A percentile compares a stretch with the other conserved stretches of the same genome.
Evolutionary conservation across 306 rosid genomes (phyloP).

Genomic region (Malus domestica): ASM211411v1 NC_041802.1:32394001-32394500

Average conservation of each 20-base stretch:
- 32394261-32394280: not conserved
- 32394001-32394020: slow-evolving; percentile 94
- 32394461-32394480: not conserved
- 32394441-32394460: not conserved
- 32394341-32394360: not conserved
- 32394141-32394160: not conserved
- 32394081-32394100: not conserved
- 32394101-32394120: not conserved
- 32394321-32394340: not conserved
- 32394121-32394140: not conserved
- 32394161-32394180: not conserved
- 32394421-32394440: not conserved
- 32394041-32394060: slow-evolving; percentile 33
- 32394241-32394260: not conserved
- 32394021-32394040: slow-evolving; percentile 92
- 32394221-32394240: not conserved
- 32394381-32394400: not conserved
- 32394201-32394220: not conserved
- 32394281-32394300: not conserved
- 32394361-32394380: not conserved
- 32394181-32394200: not conserved
- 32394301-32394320: not conserved
- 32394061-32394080: not conserved
- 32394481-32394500: not conserved
- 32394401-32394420: not conserved